Evolutionary conservation across 176 grass and related monocot species (phyloP).

Genomic region (Cenchrus fungigraminus): DNA sequence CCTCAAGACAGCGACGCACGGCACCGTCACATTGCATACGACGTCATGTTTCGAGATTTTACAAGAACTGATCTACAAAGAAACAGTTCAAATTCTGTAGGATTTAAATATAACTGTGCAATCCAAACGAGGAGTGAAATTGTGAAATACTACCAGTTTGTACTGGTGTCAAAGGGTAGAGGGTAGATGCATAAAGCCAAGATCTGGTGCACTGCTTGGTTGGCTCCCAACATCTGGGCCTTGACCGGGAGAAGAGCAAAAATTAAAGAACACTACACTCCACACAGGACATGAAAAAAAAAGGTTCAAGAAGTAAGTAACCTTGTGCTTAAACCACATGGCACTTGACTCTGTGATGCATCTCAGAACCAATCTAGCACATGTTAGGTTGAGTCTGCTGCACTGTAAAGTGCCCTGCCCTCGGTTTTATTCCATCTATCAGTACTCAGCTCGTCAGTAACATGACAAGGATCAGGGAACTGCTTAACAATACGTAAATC

Average conservation of each 20-base stretch:
- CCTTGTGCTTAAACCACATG: slow-evolving; percentile 7
- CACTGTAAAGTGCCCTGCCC: slow-evolving; percentile 42
- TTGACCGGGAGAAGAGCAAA: background rate
- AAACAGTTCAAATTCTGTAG: background rate
- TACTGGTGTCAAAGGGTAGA: background rate
- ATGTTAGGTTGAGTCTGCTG: slow-evolving; percentile 54
- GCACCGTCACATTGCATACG: background rate
- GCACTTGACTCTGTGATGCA: background rate
- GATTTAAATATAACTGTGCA: background rate
- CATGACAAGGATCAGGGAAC: background rate
- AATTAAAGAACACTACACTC: slow-evolving; percentile 1
- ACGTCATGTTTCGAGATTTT: background rate
- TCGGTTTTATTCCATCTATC: background rate
- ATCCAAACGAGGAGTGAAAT: background rate
- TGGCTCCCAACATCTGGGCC: slow-evolving; percentile 33
- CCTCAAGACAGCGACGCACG: background rate
- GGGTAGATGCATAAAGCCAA: background rate
- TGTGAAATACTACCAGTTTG: background rate
- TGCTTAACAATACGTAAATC: no score
- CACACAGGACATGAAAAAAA: slow-evolving; percentile 4
- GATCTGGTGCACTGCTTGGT: slow-evolving; percentile 21
- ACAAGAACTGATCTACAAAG: background rate
- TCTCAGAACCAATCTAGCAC: slow-evolving; percentile 13
- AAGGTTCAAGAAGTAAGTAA: slow-evolving; percentile 1
- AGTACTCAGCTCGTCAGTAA: background rate